These are phyloP conservation scores for Lodderomyces elongisporus DNA, from an alignment of 1,139 yeast species.

Conservation along the genomic window DNA sequence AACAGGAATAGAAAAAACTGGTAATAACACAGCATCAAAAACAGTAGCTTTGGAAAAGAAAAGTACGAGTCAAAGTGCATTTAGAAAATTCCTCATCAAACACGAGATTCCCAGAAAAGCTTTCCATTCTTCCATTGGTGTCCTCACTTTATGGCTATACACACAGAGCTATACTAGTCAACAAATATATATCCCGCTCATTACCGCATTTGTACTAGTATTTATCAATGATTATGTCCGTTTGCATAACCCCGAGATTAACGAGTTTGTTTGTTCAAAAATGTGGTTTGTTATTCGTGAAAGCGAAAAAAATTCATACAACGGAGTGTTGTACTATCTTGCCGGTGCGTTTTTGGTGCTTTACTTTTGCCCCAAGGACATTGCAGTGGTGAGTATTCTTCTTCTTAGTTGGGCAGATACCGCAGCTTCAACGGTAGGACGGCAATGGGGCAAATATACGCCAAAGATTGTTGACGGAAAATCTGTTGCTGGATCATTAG, in stretches of 20 bases:
- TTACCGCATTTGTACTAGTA: slow-evolving; percentile 49
- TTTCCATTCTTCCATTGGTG: slow-evolving; percentile 84
- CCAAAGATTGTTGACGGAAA: slow-evolving; percentile 71
- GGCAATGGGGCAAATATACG: slow-evolving; percentile 77
- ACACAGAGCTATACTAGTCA: slow-evolving; percentile 52
- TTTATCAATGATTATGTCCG: slow-evolving; percentile 67
- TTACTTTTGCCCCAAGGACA: slow-evolving; percentile 69
- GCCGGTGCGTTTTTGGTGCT: slow-evolving; percentile 75
- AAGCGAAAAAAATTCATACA: slow-evolving; percentile 60
- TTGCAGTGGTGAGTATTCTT: slow-evolving; percentile 68
- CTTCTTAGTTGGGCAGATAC: slow-evolving; percentile 96
- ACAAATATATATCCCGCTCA: slow-evolving; percentile 57
- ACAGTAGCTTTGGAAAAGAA: not conserved
- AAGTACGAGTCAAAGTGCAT: not conserved
- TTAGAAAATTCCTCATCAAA: slow-evolving; percentile 48
- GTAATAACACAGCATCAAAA: slow-evolving; percentile 1
- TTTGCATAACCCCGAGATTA: slow-evolving; percentile 55
- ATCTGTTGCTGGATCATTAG: slow-evolving; percentile 83
- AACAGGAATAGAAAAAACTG: slow-evolving; percentile 10
- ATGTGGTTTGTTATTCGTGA: slow-evolving; percentile 85
- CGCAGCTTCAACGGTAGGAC: slow-evolving; percentile 91
- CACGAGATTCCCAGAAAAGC: slow-evolving; percentile 87
- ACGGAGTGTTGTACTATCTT: slow-evolving; percentile 84
- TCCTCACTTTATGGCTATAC: slow-evolving; percentile 69
- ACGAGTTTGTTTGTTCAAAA: slow-evolving; percentile 54